Evolutionary conservation across 805 yeast species (phyloP).

Genomic region (Saturnispora mendoncae): DNA sequence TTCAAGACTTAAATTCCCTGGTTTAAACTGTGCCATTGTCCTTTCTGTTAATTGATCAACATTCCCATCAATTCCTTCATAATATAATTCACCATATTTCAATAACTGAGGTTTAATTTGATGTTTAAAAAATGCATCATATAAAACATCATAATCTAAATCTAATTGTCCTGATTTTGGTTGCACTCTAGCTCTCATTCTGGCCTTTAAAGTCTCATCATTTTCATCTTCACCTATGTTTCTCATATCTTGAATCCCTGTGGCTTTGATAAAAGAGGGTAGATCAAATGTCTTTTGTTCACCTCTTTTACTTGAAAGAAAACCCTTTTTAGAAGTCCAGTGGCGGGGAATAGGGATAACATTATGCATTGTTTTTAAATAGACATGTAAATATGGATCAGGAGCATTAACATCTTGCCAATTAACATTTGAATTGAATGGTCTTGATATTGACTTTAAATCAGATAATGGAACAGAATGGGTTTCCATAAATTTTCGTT

Average conservation of each 20-base stretch:
- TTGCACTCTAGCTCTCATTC: constrained; percentile 75
- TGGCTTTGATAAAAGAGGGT: constrained; percentile 68
- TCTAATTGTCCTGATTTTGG: constrained; percentile 84
- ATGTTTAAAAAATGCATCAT: constrained; percentile 78
- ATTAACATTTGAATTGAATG: constrained; percentile 56
- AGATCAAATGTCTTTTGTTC: constrained; percentile 66
- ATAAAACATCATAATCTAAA: constrained; percentile 71
- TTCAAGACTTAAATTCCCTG: constrained; percentile 59
- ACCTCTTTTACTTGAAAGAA: constrained; percentile 56
- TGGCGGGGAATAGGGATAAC: constrained; percentile 71
- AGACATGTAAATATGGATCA: constrained; percentile 61
- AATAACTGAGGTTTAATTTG: constrained; percentile 67
- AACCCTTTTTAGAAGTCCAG: constrained; percentile 78
- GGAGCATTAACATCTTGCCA: constrained; percentile 83
- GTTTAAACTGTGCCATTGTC: constrained; percentile 31
- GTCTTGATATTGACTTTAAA: constrained; percentile 55
- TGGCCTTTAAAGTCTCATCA: constrained; percentile 53
- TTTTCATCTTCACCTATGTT: constrained; percentile 41
- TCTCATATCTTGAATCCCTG: constrained; percentile 86
- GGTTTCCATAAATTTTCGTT: constrained; percentile 41
- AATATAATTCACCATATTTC: constrained; percentile 67
- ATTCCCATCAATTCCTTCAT: constrained; percentile 50
- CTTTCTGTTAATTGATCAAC: constrained; percentile 29
- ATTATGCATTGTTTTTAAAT: constrained; percentile 57
- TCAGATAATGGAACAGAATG: constrained; percentile 57